Base-by-base conservation (phyloP, 1,284 basidiomycete species). In the Mycena sp. region DNA sequence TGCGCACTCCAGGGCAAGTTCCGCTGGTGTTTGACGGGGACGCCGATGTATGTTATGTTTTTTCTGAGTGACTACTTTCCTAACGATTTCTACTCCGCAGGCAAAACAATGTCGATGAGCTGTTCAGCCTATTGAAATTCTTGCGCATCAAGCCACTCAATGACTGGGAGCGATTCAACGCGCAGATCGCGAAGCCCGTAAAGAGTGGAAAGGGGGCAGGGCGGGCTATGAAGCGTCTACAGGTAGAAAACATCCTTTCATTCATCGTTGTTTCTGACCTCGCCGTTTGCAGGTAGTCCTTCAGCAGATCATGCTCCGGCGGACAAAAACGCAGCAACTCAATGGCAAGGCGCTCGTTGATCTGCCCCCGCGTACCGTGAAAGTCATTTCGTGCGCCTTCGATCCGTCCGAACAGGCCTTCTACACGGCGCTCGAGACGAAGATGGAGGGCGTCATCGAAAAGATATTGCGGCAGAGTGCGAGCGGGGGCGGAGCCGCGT, bases 61-160 rank as follows among this genome's bases (percentile, higher is more conserved):
- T 19, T 30, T 44, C 32, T 6, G 25, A 56, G 4, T 16, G 14
- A 4, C 7, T 17, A n/a, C n/a, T n/a, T n/a, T 23, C 23, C 3
- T 21, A 25, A 2, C 35, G 16, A 37, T 26, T 32, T 41, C 48
- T 55, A 57, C 19, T 55, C 19, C 40, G 2, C 28, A 87, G 86
- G 76, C 88, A 96, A 82, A 99, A 99, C 79, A 92, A 85, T 46
- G 91, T 98, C 7, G 89, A 92, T 55, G 97, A 99, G 72, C 81
- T 99, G 3, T 98, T 87, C 74, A 92, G 95, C 4, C 82, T 99
- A 26, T 86, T 99, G 71, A 91, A 93, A 65, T 99, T 99, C 78
- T 80, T 99, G 17, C 88, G 91, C 3, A 85, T 96, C 51, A 88
- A 87, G 63, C 97, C 96, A 0, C 84, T 98, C 25, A 90, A 93